Evolutionary conservation across 108 stramenopile genomes (phyloP).

Genomic region (Cyclotella distinguenda): DNA sequence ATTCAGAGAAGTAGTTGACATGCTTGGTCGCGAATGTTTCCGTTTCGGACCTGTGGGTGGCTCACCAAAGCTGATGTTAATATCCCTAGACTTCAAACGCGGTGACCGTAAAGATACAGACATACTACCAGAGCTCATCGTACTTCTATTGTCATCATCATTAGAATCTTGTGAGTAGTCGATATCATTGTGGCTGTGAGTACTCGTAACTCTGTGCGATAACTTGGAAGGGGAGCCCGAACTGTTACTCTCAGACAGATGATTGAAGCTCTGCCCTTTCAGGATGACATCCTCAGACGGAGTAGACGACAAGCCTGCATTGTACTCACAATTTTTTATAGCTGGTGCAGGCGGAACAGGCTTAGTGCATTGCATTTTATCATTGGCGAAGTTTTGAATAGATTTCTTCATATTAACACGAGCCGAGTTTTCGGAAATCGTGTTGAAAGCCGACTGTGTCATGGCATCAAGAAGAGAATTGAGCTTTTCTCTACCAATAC

Average conservation of each 20-base stretch:
- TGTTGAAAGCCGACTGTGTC: slow-evolving; percentile 4
- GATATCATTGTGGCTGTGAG: neutral
- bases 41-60: neutral
- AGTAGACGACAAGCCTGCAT: slow-evolving; percentile 46
- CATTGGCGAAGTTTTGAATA: slow-evolving; percentile 42
- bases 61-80: slow-evolving; percentile 2
- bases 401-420: slow-evolving; percentile 13
- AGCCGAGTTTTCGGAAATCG: slow-evolving; percentile 11
- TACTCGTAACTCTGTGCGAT: neutral
- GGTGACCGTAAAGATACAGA: slow-evolving; percentile 19
- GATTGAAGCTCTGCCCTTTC: slow-evolving; percentile 25
- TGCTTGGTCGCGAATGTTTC: slow-evolving; percentile 1
- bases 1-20: neutral
- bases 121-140: slow-evolving; percentile 24
- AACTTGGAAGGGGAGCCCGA: neutral
- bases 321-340: slow-evolving; percentile 36
- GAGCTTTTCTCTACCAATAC: slow-evolving; percentile 33
- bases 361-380: slow-evolving; percentile 43
- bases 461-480: slow-evolving; percentile 15
- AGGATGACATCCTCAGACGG: slow-evolving; percentile 47
- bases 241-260: neutral
- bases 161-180: slow-evolving; percentile 29
- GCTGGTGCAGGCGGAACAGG: slow-evolving; percentile 31
- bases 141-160: slow-evolving; percentile 38
- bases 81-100: slow-evolving; percentile 10